Evolutionary conservation across 1,284 basidiomycete genomes (phyloP).

Genomic region (Trichosporon sp.): DNA sequence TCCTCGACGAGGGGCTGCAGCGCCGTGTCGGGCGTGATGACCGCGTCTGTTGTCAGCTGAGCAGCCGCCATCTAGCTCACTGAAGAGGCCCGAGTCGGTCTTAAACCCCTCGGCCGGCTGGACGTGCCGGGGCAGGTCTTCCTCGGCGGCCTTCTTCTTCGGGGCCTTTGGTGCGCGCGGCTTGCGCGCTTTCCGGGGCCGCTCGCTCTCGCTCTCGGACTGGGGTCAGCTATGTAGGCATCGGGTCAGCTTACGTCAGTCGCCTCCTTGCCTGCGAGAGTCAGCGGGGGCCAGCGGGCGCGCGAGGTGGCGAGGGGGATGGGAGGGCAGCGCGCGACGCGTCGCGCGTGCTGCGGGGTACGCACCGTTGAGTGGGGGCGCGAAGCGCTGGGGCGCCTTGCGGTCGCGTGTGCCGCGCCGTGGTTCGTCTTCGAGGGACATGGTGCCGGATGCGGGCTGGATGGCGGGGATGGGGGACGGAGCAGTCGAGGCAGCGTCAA

Average conservation of each 20-base stretch:
- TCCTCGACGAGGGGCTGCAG: constrained; percentile 47
- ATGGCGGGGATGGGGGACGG: constrained; percentile 8
- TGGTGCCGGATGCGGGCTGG: constrained; percentile 8
- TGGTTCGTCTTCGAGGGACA: constrained; percentile 32
- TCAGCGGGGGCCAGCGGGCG: not conserved
- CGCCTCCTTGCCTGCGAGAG: constrained; percentile 16
- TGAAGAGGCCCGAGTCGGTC: constrained; percentile 39
- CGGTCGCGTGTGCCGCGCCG: constrained; percentile 36
- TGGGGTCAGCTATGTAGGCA: not conserved
- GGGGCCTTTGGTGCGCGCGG: constrained; percentile 18
- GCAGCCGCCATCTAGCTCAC: constrained; percentile 20
- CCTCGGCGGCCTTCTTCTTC: constrained; percentile 14
- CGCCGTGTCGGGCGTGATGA: constrained; percentile 44
- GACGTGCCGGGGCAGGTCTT: constrained; percentile 1
- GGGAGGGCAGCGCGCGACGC: constrained; percentile 18
- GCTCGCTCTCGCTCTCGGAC: constrained; percentile 12
- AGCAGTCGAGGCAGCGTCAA: not conserved
- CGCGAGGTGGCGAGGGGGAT: not conserved
- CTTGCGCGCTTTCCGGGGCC: constrained; percentile 10
- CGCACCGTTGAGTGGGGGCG: constrained; percentile 7
- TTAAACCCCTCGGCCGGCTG: constrained; percentile 32
- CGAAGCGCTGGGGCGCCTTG: constrained; percentile 38
- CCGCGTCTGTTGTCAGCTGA: constrained; percentile 35
- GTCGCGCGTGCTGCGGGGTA: constrained; percentile 5
- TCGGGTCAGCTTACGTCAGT: constrained; percentile 3